Evolutionary conservation across 23 red algal species (phyloP).

Genomic region (Gracilaria domingensis): DNA sequence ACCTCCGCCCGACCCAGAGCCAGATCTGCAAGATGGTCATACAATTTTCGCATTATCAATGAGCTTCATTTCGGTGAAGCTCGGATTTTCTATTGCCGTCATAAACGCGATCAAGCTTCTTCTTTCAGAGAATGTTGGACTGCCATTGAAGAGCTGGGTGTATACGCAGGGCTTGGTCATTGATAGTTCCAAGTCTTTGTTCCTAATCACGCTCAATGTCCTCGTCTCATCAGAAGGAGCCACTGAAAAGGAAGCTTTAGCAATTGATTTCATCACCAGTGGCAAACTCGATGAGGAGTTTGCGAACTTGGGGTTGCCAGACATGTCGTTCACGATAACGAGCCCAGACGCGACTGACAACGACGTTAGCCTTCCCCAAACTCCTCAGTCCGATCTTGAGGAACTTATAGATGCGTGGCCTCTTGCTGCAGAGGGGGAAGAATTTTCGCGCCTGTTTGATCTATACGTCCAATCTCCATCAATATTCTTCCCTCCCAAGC

Average conservation of each 20-base stretch:
- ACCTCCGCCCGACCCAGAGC: slow-evolving; percentile 14
- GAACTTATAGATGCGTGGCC: slow-evolving; percentile 28
- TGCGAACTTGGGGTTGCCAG: neutral
- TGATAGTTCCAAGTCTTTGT: slow-evolving; percentile 10
- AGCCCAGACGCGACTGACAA: neutral
- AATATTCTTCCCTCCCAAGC: slow-evolving; percentile 15
- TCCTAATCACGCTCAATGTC: neutral
- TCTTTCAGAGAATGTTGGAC: slow-evolving; percentile 21
- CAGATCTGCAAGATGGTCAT: slow-evolving; percentile 5
- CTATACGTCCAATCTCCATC: slow-evolving; percentile 34
- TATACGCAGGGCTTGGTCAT: neutral
- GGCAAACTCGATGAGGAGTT: slow-evolving; percentile 28
- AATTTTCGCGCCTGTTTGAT: slow-evolving; percentile 11
- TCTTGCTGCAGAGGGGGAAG: neutral
- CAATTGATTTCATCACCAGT: slow-evolving; percentile 3
- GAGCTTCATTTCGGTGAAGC: neutral
- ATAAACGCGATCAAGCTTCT: slow-evolving; percentile 4
- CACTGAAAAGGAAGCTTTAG: neutral
- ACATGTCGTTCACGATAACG: slow-evolving; percentile 16
- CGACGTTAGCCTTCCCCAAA: neutral
- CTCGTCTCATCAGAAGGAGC: neutral
- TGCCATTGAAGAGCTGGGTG: slow-evolving; percentile 14
- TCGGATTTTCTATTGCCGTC: slow-evolving; percentile 6
- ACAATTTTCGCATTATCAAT: slow-evolving; percentile 14
- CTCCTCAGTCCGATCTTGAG: neutral